These are phyloP conservation scores for Marasmius oreades DNA, from an alignment of 1,284 basidiomycete genomes.

Conservation along the genomic window DNA sequence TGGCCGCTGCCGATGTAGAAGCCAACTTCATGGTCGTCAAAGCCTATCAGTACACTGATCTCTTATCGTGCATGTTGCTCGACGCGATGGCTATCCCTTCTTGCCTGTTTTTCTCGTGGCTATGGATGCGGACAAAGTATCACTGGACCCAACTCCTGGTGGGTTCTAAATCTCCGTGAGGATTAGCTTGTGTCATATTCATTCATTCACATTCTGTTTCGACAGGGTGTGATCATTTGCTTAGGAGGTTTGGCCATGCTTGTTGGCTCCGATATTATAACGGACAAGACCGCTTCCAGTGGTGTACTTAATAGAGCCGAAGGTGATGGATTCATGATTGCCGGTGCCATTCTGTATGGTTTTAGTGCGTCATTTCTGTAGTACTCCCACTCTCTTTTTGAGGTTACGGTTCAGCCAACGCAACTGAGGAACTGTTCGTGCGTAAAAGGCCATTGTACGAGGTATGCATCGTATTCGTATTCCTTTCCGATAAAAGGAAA, in stretches of 20 bases:
- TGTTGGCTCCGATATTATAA: conserved; percentile 68
- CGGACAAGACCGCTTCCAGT: conserved; percentile 62
- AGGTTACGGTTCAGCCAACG: conserved; percentile 55
- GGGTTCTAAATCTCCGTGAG: conserved; percentile 20
- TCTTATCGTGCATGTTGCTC: conserved; percentile 84
- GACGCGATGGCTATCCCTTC: conserved; percentile 89
- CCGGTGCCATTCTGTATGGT: conserved; percentile 81
- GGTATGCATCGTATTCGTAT: conserved; percentile 23
- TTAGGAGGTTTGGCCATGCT: conserved; percentile 75
- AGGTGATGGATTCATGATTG: conserved; percentile 85
- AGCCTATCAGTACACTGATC: conserved; percentile 84
- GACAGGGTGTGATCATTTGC: conserved; percentile 70
- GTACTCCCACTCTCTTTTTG: conserved; percentile 1
- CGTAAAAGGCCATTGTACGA: conserved; percentile 78
- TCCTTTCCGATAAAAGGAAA: not conserved
- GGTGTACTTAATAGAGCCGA: conserved; percentile 57
- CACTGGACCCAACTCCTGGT: conserved; percentile 80
- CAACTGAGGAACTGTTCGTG: conserved; percentile 85
- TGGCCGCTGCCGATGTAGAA: conserved; percentile 79
- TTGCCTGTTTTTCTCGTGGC: conserved; percentile 77
- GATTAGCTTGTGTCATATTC: not conserved
- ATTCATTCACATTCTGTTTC: not conserved
- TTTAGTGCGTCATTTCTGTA: conserved; percentile 54
- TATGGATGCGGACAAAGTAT: conserved; percentile 78
- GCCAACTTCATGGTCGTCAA: conserved; percentile 84